phyloP scores from a whole-genome alignment of 2,329 filamentous ascomycete genomes.

The Beauveria caledonica region DNA sequence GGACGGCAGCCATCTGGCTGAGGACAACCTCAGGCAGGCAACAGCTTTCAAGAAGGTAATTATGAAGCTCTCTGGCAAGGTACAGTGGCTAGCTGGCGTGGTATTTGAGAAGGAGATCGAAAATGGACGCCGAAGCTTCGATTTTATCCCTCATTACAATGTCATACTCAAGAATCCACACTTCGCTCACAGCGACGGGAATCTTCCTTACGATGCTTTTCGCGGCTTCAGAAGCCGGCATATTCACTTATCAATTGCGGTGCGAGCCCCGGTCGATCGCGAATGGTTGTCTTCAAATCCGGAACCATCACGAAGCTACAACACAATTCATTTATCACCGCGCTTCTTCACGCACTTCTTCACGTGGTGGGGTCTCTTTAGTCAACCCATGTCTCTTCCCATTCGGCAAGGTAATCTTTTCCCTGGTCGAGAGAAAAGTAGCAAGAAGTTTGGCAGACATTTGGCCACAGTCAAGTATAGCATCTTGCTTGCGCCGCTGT shows the following conservation, averaged over 20 bases:
- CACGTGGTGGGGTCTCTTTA: constrained; percentile 95
- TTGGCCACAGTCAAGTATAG: constrained; percentile 99
- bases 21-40: constrained; percentile 59
- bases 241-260: constrained; percentile 89
- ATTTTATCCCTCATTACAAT: constrained; percentile 88
- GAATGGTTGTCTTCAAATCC: constrained; percentile 74
- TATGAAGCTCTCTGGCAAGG: constrained; percentile 96
- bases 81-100: constrained; percentile 83
- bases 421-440: constrained; percentile 89
- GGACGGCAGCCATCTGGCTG: constrained; percentile 51
- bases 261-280: constrained; percentile 77
- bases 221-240: constrained; percentile 92
- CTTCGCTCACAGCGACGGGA: constrained; percentile 53
- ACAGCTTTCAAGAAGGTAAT: constrained; percentile 96
- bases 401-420: constrained; percentile 87
- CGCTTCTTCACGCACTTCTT: constrained; percentile 98
- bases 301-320: constrained; percentile 82
- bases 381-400: constrained; percentile 86
- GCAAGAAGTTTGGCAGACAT: constrained; percentile 96
- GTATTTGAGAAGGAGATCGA: constrained; percentile 83
- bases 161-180: constrained; percentile 77
- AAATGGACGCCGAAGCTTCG: constrained; percentile 66
- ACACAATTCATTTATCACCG: constrained; percentile 88
- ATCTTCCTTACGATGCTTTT: constrained; percentile 77
- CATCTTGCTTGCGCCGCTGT: constrained; percentile 81